Base-by-base conservation (phyloP, 495 filamentous ascomycete species). In the Symbiotaphrina buchneri region DNA sequence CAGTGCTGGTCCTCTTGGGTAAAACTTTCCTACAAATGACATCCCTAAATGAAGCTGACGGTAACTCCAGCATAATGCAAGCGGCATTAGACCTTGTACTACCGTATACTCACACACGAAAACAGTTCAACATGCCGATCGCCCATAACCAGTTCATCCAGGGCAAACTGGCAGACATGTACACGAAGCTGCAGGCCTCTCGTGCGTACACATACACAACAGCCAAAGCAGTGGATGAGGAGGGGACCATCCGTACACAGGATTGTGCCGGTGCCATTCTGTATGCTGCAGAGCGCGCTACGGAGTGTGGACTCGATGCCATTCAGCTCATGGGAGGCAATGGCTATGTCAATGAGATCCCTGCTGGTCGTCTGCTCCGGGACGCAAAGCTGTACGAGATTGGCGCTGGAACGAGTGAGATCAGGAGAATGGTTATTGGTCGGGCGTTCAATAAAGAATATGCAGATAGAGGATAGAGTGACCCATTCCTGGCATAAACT, bases 361-460 rank as follows among this genome's bases (percentile, higher is more conserved):
- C 82, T 0, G 85, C 78, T 5, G 84, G 82, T 14, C 57, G 87
- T 27, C 53, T 97, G 33, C 51, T 95, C 34, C 55, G 87, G 31
- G 87, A 97, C 56, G 73, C 74, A 10, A 81, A 80, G 43, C 47
- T 97, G 44, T 97, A 97, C 54, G 90, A 95, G 58, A 95, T 97
- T 53, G 87, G 87, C 1, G 87, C 87, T 10, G 87, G 87, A 8
- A 95, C 87, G 6, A 90, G 80, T 37, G 87, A 97, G 59, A 71
- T 97, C 17, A 55, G 87, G 39, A 65, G 84, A 38, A 85, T 95
- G 61, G 84, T 97, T 5, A 90, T 97, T 46, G 87, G 90, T 18
- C 62, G 87, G 37, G 77, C 77, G 0, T 97, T 94, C 39, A 93
- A 94, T 48, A 81, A 75, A 53, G 79, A 91, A 51, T 94, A 70